A percentile compares a stretch with the other conserved stretches of the same genome.
These are phyloP conservation scores for Candida nitratophila DNA, from an alignment of 805 yeast species.

Conservation along the genomic window DNA sequence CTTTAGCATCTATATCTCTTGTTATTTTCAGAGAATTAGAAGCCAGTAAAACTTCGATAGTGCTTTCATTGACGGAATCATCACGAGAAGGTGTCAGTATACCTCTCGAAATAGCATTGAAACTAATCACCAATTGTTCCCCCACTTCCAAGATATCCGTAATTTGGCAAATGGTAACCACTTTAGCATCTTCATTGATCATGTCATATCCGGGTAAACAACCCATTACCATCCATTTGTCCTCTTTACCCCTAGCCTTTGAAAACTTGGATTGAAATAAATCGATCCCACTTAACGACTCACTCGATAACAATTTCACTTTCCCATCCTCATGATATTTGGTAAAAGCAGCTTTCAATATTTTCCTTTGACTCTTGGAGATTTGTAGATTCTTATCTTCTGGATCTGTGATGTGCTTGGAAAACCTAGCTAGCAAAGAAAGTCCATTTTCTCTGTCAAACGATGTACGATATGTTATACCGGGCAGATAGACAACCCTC, in stretches of 20 bases:
- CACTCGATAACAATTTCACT: not conserved
- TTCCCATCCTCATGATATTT: not conserved
- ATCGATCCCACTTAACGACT: conserved; percentile 1
- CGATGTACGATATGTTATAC: conserved; percentile 53
- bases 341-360: not conserved
- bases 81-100: conserved; percentile 3
- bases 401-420: not conserved
- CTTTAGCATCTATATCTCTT: not conserved
- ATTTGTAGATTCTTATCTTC: not conserved
- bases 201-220: conserved; percentile 20
- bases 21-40: not conserved
- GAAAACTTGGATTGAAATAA: conserved; percentile 1
- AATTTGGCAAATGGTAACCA: conserved; percentile 38
- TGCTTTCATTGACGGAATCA: conserved; percentile 1
- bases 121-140: conserved; percentile 36
- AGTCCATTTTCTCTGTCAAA: conserved; percentile 41
- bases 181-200: conserved; percentile 2
- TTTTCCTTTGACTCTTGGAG: conserved; percentile 8
- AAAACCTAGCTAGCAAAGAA: conserved; percentile 29
- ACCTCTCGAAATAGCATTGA: conserved; percentile 46
- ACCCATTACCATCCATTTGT: conserved; percentile 8
- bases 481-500: conserved; percentile 47
- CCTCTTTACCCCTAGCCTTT: conserved; percentile 1
- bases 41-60: not conserved
- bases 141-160: conserved; percentile 39